Conservation (phyloP, 148 eudicot genomes). For the Limonium bicolor region DNA sequence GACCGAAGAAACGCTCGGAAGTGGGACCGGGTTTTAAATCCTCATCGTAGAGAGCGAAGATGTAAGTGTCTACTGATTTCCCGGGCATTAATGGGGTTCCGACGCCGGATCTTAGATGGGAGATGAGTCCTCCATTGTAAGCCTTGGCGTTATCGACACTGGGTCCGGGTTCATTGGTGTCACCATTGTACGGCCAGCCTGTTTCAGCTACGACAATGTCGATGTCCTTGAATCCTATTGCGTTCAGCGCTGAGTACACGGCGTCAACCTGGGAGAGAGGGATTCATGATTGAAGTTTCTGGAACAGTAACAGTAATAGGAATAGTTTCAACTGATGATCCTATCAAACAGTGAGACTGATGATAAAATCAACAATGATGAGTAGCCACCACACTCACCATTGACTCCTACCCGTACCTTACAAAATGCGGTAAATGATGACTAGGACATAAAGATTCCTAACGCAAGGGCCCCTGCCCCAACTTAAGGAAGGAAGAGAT, state of each 20-base stretch:
- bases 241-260: conserved; percentile 32
- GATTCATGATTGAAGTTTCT: too few relatives aligned
- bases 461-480: too few relatives aligned
- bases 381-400: too few relatives aligned
- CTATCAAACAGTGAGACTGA: too few relatives aligned
- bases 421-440: too few relatives aligned
- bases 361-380: too few relatives aligned
- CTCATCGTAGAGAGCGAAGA: conserved; percentile 50
- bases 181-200: conserved; percentile 57
- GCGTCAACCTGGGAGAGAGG: conserved; percentile 53
- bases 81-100: conserved; percentile 63
- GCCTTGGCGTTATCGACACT: conserved; percentile 52
- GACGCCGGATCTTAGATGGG: conserved; percentile 36
- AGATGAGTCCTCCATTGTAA: conserved; percentile 29
- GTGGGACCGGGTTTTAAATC: conserved; percentile 38
- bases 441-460: too few relatives aligned
- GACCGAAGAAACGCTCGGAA: conserved; percentile 46
- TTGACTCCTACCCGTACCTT: too few relatives aligned
- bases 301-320: too few relatives aligned
- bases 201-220: conserved; percentile 59
- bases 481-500: too few relatives aligned
- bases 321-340: too few relatives aligned
- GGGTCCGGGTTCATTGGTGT: conserved; percentile 35
- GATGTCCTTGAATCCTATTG: conserved; percentile 31
- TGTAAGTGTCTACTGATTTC: conserved; percentile 36